A percentile compares a stretch with the other conserved stretches of the same genome.
phyloP scores from a whole-genome alignment of 2,329 filamentous ascomycete species.

The Didymella arachidicola region DNA sequence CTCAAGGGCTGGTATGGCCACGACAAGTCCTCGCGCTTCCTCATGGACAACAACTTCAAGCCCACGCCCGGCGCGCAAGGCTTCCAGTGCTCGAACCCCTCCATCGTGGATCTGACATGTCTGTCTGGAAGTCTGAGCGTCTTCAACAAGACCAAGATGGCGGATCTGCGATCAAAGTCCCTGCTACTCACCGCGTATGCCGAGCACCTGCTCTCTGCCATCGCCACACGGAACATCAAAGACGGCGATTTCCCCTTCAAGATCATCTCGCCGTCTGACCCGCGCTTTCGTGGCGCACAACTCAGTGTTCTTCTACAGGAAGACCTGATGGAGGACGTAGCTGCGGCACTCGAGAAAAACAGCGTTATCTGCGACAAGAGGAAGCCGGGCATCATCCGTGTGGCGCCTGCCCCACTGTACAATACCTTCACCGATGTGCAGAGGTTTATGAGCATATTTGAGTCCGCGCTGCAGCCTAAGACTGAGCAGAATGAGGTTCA shows the following conservation, averaged over 20 bases:
- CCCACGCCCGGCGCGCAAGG: slow-evolving; percentile 80
- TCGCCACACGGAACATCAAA: slow-evolving; percentile 32
- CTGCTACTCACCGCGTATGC: slow-evolving; percentile 75
- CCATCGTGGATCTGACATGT: slow-evolving; percentile 78
- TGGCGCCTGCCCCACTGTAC: slow-evolving; percentile 84
- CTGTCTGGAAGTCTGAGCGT: slow-evolving; percentile 75
- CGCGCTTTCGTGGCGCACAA: slow-evolving; percentile 75
- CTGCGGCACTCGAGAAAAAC: slow-evolving; percentile 68
- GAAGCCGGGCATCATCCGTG: slow-evolving; percentile 82
- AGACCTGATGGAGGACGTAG: slow-evolving; percentile 73
- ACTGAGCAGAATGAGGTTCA: slow-evolving; percentile 9
- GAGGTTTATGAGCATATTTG: slow-evolving; percentile 56
- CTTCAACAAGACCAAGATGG: slow-evolving; percentile 75
- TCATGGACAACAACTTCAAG: slow-evolving; percentile 82
- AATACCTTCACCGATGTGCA: slow-evolving; percentile 78
- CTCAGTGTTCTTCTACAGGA: slow-evolving; percentile 75
- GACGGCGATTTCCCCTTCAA: slow-evolving; percentile 47
- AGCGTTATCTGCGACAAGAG: slow-evolving; percentile 83
- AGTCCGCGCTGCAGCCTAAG: slow-evolving; percentile 47
- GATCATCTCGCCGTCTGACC: slow-evolving; percentile 73
- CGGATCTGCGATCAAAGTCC: slow-evolving; percentile 72
- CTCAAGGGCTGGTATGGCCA: slow-evolving; percentile 88
- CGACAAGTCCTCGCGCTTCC: slow-evolving; percentile 77
- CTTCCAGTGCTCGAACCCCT: slow-evolving; percentile 85
- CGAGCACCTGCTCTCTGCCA: slow-evolving; percentile 39